A percentile compares a stretch with the other conserved stretches of the same genome.
These are phyloP conservation scores for Porogramme epimiltina DNA, from an alignment of 1,284 basidiomycete species.

Conservation along the genomic window DNA sequence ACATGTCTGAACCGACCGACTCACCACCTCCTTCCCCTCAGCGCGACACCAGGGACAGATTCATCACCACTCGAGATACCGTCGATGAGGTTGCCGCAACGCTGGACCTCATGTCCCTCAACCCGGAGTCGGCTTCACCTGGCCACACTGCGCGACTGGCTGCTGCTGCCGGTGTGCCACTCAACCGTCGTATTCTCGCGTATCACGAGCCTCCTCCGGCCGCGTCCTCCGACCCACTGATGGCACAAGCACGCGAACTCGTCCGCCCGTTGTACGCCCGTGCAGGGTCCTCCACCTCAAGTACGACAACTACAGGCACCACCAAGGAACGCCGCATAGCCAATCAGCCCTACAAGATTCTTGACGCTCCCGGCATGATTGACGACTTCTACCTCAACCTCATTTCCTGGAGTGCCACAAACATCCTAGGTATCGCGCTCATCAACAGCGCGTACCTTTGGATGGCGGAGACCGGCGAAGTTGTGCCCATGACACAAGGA, in stretches of 20 bases:
- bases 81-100: conserved; percentile 59
- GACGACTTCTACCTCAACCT: conserved; percentile 99
- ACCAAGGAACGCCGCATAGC: conserved; percentile 79
- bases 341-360: conserved; percentile 84
- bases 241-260: conserved; percentile 72
- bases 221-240: conserved; percentile 65
- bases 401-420: conserved; percentile 85
- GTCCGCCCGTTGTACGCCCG: conserved; percentile 74
- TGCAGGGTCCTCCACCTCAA: conserved; percentile 59
- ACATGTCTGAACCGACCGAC: conserved; percentile 5
- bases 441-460: conserved; percentile 87
- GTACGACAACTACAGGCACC: conserved; percentile 55
- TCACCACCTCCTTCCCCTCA: conserved; percentile 19
- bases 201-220: conserved; percentile 79
- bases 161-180: conserved; percentile 70
- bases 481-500: conserved; percentile 76
- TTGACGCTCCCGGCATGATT: conserved; percentile 93
- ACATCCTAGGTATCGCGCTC: conserved; percentile 88
- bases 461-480: conserved; percentile 89
- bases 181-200: conserved; percentile 74
- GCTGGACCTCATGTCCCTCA: conserved; percentile 63
- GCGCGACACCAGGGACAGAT: conserved; percentile 64
- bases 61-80: conserved; percentile 69
- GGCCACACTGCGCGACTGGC: conserved; percentile 76
- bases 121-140: conserved; percentile 63